Evolutionary conservation across 2,329 filamentous ascomycete genomes (phyloP).

Genomic region (Colletotrichum trifolii): DNA sequence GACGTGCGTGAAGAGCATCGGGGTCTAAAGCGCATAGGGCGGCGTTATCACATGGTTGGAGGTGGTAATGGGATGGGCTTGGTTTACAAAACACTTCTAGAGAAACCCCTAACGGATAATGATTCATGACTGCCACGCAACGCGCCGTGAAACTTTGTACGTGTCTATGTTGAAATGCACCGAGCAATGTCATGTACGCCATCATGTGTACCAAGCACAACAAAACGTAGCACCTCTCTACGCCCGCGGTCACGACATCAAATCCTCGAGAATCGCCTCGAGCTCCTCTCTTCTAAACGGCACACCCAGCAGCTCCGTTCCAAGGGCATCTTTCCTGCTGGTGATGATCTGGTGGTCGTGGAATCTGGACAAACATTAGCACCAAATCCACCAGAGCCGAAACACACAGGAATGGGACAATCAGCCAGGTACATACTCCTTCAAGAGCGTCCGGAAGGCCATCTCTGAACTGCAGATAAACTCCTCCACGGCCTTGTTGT

Average conservation of each 20-base stretch:
- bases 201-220: too few species aligned
- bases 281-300: slow-evolving; percentile 90
- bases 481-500: slow-evolving; percentile 95
- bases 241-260: slow-evolving; percentile 50
- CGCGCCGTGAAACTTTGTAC: too few species aligned
- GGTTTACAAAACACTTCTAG: too few species aligned
- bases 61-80: too few species aligned
- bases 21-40: slow-evolving; percentile 53
- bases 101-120: too few species aligned
- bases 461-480: slow-evolving; percentile 98
- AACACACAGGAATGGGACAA: background rate
- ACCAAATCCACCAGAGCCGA: background rate
- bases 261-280: slow-evolving; percentile 87
- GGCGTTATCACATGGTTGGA: slow-evolving; percentile 19
- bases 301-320: slow-evolving; percentile 85
- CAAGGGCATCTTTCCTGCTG: slow-evolving; percentile 84
- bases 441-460: slow-evolving; percentile 91
- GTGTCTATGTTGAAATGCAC: too few species aligned
- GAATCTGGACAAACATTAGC: slow-evolving; percentile 65
- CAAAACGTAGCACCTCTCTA: too few species aligned
- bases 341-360: slow-evolving; percentile 98
- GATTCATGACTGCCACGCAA: too few species aligned
- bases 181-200: too few species aligned
- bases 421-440: slow-evolving; percentile 73
- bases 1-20: slow-evolving; percentile 86